Base-by-base conservation (phyloP, 306 rosid species). In the Castanea crenata region DNA sequence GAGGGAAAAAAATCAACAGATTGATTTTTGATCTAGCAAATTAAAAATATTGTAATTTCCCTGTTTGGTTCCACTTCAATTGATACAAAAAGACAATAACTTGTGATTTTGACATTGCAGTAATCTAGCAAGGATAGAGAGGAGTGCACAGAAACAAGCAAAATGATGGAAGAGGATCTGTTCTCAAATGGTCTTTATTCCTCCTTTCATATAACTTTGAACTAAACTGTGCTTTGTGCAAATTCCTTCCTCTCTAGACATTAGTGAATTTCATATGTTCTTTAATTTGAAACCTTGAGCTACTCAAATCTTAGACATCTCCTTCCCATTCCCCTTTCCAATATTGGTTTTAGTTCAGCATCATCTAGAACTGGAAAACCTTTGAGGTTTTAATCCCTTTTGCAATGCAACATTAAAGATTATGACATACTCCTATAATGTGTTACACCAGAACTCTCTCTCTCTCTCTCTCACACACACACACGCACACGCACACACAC, bases 91-190 rank as follows among this genome's bases (percentile, higher is more conserved):
- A 74, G 55, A 74, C 5, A 29, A 62, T 67, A 67, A 67, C 38
- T 54, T 77, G 72, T 76, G 76, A 73, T 74, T 55, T 78, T 79
- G 77, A 76, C 82, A 67, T 73, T 88, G 80, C 82, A 95, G 98
- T 78, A 95, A 95, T 82, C 88, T 95, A 81, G 99, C 97, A 77
- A 89, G 91, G 83, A 95, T 95, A 78, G 98, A 94, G 83, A 92
- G 99, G 86, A 95, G 98, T 78, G 99, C 99, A 84, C 96, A 92
- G 86, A 95, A 95, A 84, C 98, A 89, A 87, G 98, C 99, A 80
- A 95, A 92, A 91, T 74, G 99, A 95, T 29, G 99, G 98, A 88
- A 87, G 93, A 77, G 99, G 98, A 76, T 95, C 98, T 80, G 99
- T 95, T 78, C 89, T 95, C 83, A 94, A 94, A 92, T 94, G 99